A percentile compares a stretch with the other conserved stretches of the same genome.
phyloP scores from a whole-genome alignment of 2,329 filamentous ascomycete species.

The Trichoderma sp. region DNA sequence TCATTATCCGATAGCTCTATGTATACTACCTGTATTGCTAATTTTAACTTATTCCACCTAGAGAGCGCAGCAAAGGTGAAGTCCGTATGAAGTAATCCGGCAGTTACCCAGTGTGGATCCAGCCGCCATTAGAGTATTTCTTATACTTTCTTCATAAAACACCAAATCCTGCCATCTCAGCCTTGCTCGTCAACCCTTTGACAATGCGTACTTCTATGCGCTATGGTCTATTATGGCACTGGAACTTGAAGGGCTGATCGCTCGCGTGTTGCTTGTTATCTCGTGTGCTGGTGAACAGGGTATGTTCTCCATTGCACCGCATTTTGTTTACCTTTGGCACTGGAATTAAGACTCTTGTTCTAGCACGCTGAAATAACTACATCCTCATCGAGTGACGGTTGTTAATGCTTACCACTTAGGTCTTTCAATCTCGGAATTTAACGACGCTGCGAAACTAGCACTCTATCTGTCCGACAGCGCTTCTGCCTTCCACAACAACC shows the following conservation, averaged over 20 bases:
- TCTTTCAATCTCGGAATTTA: constrained; percentile 31
- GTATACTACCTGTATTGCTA: no score
- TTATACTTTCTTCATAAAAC: neutral
- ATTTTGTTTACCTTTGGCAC: neutral
- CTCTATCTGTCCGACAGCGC: constrained; percentile 22
- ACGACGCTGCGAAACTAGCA: constrained; percentile 32
- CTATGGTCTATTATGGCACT: constrained; percentile 32
- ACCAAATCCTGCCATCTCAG: neutral
- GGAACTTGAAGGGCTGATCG: constrained; percentile 40
- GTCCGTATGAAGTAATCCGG: no score
- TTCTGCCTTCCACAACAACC: neutral
- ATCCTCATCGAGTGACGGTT: neutral
- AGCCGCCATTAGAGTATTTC: no score
- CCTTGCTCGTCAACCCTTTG: neutral
- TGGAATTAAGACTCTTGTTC: neutral
- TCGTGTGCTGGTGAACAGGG: constrained; percentile 40
- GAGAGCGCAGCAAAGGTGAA: no score
- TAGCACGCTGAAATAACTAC: neutral
- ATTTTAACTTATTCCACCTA: no score
- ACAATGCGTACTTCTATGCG: constrained; percentile 28
- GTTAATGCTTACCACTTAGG: constrained; percentile 22
- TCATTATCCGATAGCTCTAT: no score
- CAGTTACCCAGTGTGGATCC: no score
- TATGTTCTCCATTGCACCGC: constrained; percentile 18
- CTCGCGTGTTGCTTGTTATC: constrained; percentile 35